These are phyloP conservation scores for Magnolia kwangsiensis DNA, from an alignment of 164 flowering plant species.

Conservation along the genomic window DNA sequence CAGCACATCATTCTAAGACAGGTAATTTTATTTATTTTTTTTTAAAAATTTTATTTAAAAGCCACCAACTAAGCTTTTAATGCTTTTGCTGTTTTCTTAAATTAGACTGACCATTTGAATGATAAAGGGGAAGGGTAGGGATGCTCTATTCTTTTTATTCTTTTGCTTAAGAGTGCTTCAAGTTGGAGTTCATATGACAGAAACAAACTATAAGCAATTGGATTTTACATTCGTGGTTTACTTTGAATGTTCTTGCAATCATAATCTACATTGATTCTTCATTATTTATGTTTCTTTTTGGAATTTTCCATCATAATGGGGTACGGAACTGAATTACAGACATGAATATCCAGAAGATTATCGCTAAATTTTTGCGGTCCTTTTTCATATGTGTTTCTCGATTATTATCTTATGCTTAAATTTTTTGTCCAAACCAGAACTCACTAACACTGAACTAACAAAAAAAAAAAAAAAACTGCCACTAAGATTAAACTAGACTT, in stretches of 20 bases:
- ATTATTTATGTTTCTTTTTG: background rate
- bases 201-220: background rate
- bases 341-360: too few species aligned
- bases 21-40: background rate
- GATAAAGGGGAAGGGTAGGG: background rate
- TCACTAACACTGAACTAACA: background rate
- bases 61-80: background rate
- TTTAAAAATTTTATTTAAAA: background rate
- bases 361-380: too few species aligned
- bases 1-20: background rate
- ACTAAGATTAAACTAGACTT: background rate
- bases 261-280: background rate
- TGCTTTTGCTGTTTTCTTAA: background rate
- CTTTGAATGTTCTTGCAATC: background rate
- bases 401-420: background rate
- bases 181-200: background rate
- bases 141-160: background rate
- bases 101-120: background rate
- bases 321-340: too few species aligned
- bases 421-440: background rate
- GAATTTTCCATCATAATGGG: too few species aligned
- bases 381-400: background rate
- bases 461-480: background rate
- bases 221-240: background rate
- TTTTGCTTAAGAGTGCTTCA: background rate